Evolutionary conservation across 495 filamentous ascomycete genomes (phyloP).

Genomic region (Penicillium steckii): DNA sequence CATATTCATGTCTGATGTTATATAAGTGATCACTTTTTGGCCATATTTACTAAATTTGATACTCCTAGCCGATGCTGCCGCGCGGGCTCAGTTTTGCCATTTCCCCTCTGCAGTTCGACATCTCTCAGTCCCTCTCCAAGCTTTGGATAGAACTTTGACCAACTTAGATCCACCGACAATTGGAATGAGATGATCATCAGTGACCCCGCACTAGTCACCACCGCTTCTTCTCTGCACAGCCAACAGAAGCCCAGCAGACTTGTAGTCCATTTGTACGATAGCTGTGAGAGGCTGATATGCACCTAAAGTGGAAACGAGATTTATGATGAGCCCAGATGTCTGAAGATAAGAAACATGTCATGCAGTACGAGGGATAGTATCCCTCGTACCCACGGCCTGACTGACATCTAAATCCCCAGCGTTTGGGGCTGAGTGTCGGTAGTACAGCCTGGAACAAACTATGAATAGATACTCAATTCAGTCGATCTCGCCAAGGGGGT

Average conservation of each 20-base stretch:
- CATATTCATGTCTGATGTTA: too few relatives aligned
- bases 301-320: not conserved
- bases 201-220: not conserved
- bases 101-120: not conserved
- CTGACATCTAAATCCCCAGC: not conserved
- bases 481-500: too few relatives aligned
- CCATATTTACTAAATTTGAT: not conserved
- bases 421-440: not conserved
- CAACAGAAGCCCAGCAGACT: too few relatives aligned
- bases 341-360: not conserved
- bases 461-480: not conserved
- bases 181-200: too few relatives aligned
- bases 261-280: too few relatives aligned
- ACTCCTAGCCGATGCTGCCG: not conserved
- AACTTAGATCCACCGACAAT: not conserved
- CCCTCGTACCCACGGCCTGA: not conserved
- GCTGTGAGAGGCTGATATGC: not conserved
- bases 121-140: not conserved
- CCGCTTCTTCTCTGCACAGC: not conserved
- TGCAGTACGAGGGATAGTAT: too few relatives aligned
- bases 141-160: not conserved
- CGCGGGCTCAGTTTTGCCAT: not conserved
- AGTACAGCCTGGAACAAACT: not conserved
- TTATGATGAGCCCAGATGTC: not conserved
- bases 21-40: too few relatives aligned